phyloP scores from a whole-genome alignment of 2,329 filamentous ascomycete genomes.

The Arthroderma sp. region DNA sequence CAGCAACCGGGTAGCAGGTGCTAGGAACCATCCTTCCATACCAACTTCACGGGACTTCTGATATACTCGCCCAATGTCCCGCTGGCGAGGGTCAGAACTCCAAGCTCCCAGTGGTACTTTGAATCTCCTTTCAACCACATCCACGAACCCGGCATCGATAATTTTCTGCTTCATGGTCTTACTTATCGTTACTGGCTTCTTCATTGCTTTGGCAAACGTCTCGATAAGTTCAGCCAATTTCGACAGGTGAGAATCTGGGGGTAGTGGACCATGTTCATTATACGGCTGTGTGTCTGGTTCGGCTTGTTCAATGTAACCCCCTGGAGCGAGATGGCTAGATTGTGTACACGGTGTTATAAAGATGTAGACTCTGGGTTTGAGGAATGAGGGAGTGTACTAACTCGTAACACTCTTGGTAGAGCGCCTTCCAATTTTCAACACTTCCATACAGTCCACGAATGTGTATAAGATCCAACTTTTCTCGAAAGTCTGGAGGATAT shows the following conservation, averaged over 20 bases:
- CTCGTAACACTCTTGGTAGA: constrained; percentile 27
- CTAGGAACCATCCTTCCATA: constrained; percentile 8
- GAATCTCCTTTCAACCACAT: constrained; percentile 33
- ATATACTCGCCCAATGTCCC: constrained; percentile 6
- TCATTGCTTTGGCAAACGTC: constrained; percentile 15
- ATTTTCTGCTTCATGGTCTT: constrained; percentile 22
- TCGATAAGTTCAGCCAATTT: constrained; percentile 14
- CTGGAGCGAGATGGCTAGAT: constrained; percentile 22
- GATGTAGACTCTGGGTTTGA: not conserved
- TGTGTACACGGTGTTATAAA: not conserved
- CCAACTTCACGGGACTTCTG: constrained; percentile 6
- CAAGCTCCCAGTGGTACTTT: constrained; percentile 35
- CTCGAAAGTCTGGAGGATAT: constrained; percentile 21
- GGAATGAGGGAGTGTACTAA: constrained; percentile 11
- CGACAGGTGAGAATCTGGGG: constrained; percentile 15
- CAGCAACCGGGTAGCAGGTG: constrained; percentile 8
- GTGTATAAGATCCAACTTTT: constrained; percentile 34
- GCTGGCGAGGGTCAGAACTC: constrained; percentile 22
- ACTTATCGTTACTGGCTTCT: constrained; percentile 19
- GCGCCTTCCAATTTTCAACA: constrained; percentile 24
- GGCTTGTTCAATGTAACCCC: constrained; percentile 25
- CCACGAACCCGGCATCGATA: constrained; percentile 32
- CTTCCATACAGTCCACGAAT: constrained; percentile 29
- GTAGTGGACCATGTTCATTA: constrained; percentile 18
- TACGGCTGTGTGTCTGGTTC: constrained; percentile 18